Evolutionary conservation across 2,329 filamentous ascomycete species (phyloP).

Genomic region (Hymenoscyphus fructigenus): DNA sequence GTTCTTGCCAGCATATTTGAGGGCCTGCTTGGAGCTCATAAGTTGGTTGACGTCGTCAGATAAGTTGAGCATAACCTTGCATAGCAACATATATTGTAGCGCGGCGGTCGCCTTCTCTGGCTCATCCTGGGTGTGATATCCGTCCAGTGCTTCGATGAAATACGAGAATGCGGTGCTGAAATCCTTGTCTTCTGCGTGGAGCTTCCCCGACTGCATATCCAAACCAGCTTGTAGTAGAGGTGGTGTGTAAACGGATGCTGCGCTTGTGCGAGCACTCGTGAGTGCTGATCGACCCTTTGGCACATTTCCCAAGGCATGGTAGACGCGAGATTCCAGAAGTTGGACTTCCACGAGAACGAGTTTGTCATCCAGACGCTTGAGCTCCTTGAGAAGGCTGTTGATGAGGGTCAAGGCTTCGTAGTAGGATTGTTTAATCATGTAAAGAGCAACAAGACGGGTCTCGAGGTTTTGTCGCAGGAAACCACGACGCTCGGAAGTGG

Average conservation of each 20-base stretch:
- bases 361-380: conserved; percentile 98
- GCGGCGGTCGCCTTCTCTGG: conserved; percentile 88
- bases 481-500: conserved; percentile 86
- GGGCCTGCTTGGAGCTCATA: conserved; percentile 92
- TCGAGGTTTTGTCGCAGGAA: conserved; percentile 98
- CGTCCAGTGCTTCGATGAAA: conserved; percentile 98
- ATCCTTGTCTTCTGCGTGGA: conserved; percentile 97
- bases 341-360: conserved; percentile 97
- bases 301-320: conserved; percentile 95
- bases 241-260: conserved; percentile 95
- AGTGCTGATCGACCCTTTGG: conserved; percentile 93
- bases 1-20: conserved; percentile 93
- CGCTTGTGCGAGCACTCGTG: conserved; percentile 90
- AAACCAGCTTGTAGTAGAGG: conserved; percentile 92
- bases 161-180: conserved; percentile 99
- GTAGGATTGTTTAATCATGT: conserved; percentile 97
- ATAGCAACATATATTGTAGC: conserved; percentile 98
- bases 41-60: conserved; percentile 94
- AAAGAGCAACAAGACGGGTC: conserved; percentile 86
- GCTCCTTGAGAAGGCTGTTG: conserved; percentile 91
- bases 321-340: conserved; percentile 92
- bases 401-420: conserved; percentile 96
- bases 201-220: conserved; percentile 99
- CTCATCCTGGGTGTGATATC: conserved; percentile 92
- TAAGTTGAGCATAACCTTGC: conserved; percentile 99